Percentiles rank a stretch among this genome's conserved stretches.
These are phyloP conservation scores for Microstegium vimineum DNA, from an alignment of 176 grass and related monocot species.

Conservation along the genomic window DNA sequence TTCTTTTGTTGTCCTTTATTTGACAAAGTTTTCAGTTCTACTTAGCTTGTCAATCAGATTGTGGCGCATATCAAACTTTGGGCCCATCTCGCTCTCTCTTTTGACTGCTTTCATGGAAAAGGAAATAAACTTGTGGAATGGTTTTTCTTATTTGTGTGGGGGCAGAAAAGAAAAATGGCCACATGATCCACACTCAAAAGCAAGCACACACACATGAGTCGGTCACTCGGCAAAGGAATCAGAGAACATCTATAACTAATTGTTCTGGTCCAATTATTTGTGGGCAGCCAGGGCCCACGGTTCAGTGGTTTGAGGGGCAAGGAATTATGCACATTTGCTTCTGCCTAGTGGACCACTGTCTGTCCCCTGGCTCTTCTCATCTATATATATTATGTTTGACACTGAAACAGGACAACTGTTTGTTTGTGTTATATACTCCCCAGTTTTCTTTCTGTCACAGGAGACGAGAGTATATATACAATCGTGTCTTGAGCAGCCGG, in stretches of 20 bases:
- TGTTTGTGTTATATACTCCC: not conserved
- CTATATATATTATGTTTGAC: constrained; percentile 25
- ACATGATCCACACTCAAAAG: constrained; percentile 35
- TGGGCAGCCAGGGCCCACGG: constrained; percentile 20
- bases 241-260: constrained; percentile 33
- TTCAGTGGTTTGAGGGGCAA: constrained; percentile 39
- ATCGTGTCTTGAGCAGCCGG: not conserved
- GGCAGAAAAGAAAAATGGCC: constrained; percentile 14
- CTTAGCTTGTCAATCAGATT: not conserved
- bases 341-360: constrained; percentile 41
- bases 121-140: constrained; percentile 14
- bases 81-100: constrained; percentile 22
- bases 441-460: not conserved
- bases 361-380: constrained; percentile 20
- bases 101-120: constrained; percentile 43
- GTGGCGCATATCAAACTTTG: constrained; percentile 8
- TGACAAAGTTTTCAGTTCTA: constrained; percentile 24
- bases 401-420: constrained; percentile 4
- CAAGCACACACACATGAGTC: not conserved
- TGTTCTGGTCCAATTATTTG: constrained; percentile 31
- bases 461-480: not conserved
- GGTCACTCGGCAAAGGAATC: constrained; percentile 21
- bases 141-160: not conserved
- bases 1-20: not conserved
- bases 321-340: constrained; percentile 30